These are phyloP conservation scores for Lyophyllum semitale DNA, from an alignment of 768 basidiomycete genomes.

Conservation along the genomic window DNA sequence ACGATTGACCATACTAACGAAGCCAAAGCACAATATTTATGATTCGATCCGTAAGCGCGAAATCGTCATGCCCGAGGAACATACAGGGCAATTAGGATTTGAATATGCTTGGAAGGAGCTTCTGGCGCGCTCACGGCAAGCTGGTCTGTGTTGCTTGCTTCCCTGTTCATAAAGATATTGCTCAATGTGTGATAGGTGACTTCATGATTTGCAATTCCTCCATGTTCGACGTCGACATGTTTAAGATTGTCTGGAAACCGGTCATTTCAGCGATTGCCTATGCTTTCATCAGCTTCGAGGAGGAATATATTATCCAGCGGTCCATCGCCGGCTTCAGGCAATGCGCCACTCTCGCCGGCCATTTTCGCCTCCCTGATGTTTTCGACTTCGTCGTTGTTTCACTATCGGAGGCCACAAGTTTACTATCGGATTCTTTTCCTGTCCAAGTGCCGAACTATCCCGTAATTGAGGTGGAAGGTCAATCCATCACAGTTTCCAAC, in stretches of 20 bases:
- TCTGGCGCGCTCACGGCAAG: slow-evolving; percentile 74
- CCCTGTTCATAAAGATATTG: not conserved
- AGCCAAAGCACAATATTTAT: slow-evolving; percentile 76
- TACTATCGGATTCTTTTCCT: slow-evolving; percentile 74
- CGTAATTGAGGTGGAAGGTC: slow-evolving; percentile 86
- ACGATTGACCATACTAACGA: not conserved
- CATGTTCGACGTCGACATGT: slow-evolving; percentile 89
- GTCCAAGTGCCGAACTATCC: slow-evolving; percentile 82
- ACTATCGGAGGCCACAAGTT: slow-evolving; percentile 87
- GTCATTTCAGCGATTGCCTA: slow-evolving; percentile 93
- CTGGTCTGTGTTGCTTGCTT: slow-evolving; percentile 51
- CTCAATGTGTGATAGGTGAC: slow-evolving; percentile 43
- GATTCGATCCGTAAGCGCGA: slow-evolving; percentile 93
- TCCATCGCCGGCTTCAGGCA: slow-evolving; percentile 96
- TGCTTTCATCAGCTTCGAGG: slow-evolving; percentile 94
- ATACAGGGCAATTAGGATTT: slow-evolving; percentile 94
- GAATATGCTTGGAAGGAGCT: slow-evolving; percentile 99
- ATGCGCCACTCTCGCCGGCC: slow-evolving; percentile 90
- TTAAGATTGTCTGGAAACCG: slow-evolving; percentile 90
- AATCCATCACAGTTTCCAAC: slow-evolving; percentile 87
- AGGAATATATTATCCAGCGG: slow-evolving; percentile 94
- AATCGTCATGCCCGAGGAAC: slow-evolving; percentile 97
- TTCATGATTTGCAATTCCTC: slow-evolving; percentile 79
- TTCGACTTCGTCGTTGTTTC: slow-evolving; percentile 96
- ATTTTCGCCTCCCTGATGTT: slow-evolving; percentile 89